Percentiles rank a stretch among this genome's conserved stretches.
Conservation (phyloP, 352 stramenopile species). For the Pythium folliculosum region DNA sequence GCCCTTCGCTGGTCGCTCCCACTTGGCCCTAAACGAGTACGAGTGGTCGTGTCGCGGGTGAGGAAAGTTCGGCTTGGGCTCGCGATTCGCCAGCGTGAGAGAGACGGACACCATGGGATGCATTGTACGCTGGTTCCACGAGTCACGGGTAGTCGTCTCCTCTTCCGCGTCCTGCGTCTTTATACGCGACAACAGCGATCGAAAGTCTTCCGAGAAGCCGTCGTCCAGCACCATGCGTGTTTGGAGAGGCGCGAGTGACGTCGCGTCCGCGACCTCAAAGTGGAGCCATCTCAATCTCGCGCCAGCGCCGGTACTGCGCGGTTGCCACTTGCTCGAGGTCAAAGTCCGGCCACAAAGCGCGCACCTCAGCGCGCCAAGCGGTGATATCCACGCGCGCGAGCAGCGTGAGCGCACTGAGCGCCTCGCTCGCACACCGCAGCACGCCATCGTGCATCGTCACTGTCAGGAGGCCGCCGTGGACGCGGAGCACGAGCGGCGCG, state of each 20-base stretch:
- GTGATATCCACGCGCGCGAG: not conserved
- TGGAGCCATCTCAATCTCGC: not conserved
- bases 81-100: not conserved
- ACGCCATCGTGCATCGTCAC: not conserved
- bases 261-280: not conserved
- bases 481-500: not conserved
- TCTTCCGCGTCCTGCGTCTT: not conserved
- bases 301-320: not conserved
- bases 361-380: not conserved
- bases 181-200: not conserved
- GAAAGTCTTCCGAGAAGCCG: not conserved
- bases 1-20: not conserved
- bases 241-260: not conserved
- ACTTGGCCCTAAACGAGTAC: not conserved
- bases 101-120: not conserved
- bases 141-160: not conserved
- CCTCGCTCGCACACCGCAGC: not conserved
- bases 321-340: not conserved
- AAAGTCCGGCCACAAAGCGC: not conserved
- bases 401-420: not conserved
- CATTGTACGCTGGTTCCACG: not conserved
- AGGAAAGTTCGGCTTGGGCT: not conserved
- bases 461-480: not conserved
- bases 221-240: not conserved
- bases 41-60: not conserved